Conservation (phyloP, 2,329 filamentous ascomycete genomes). For the Hypoxylon sp. region DNA sequence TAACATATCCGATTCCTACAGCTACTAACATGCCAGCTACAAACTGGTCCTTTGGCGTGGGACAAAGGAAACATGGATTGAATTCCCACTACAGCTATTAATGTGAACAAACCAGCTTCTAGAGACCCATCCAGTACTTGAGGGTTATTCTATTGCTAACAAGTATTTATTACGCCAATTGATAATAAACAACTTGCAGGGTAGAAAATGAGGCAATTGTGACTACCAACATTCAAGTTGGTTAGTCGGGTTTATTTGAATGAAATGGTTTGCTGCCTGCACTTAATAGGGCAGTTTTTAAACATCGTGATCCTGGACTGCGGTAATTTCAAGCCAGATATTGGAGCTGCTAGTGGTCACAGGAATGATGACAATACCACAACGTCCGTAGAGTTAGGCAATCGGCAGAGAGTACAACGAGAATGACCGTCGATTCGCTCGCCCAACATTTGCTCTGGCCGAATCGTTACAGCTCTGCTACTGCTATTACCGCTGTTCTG, state of each 20-base stretch:
- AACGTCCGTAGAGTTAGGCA: constrained; percentile 32
- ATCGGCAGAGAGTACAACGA: constrained; percentile 29
- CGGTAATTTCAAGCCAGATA: constrained; percentile 33
- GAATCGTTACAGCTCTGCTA: constrained; percentile 36
- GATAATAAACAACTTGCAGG: constrained; percentile 29
- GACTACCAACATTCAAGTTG: constrained; percentile 26
- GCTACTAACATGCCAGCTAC: constrained; percentile 11
- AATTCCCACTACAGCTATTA: constrained; percentile 4
- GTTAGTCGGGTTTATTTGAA: constrained; percentile 22
- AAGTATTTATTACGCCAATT: constrained; percentile 33
- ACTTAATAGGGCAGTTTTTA: constrained; percentile 26
- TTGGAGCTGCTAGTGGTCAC: constrained; percentile 36
- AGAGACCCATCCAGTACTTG: constrained; percentile 8
- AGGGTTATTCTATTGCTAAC: constrained; percentile 5
- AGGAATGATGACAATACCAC: constrained; percentile 37
- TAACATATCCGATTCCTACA: constrained; percentile 11
- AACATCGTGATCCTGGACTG: constrained; percentile 41
- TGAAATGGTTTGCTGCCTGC: constrained; percentile 35
- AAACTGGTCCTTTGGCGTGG: constrained; percentile 17
- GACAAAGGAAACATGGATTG: constrained; percentile 14
- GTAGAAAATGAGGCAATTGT: constrained; percentile 30
- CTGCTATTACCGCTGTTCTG: constrained; percentile 25
- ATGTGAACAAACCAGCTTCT: constrained; percentile 28
- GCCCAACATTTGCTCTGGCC: constrained; percentile 33
- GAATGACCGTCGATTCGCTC: constrained; percentile 37